Percentiles rank a stretch among this genome's conserved stretches.
These are phyloP conservation scores for Phytopythium delawarense DNA, from an alignment of 352 stramenopile genomes.

Conservation along the genomic window DNA sequence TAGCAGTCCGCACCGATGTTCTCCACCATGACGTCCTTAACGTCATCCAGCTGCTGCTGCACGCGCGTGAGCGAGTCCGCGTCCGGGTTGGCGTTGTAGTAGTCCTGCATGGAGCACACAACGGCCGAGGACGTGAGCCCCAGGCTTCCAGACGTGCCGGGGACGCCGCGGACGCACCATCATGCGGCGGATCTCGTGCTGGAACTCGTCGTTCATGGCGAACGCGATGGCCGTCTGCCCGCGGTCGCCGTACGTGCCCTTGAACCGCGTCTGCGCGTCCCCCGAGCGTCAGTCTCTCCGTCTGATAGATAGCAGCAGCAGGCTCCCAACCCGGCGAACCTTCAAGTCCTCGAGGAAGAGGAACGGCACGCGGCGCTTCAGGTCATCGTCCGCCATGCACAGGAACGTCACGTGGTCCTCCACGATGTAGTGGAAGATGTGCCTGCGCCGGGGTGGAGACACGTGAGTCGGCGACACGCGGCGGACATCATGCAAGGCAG, in stretches of 20 bases:
- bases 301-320: not conserved
- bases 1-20: constrained; percentile 88
- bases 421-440: constrained; percentile 96
- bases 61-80: constrained; percentile 91
- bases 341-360: constrained; percentile 98
- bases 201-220: constrained; percentile 97
- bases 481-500: not conserved
- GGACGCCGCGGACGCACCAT: constrained; percentile 61
- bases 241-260: constrained; percentile 71
- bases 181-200: constrained; percentile 90
- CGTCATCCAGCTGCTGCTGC: constrained; percentile 96
- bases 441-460: constrained; percentile 14
- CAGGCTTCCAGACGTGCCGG: not conserved
- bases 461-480: no score
- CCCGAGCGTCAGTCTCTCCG: not conserved
- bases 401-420: constrained; percentile 96
- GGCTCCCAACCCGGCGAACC: constrained; percentile 8
- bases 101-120: constrained; percentile 33
- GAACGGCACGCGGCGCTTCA: constrained; percentile 96
- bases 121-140: not conserved
- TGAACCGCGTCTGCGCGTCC: constrained; percentile 60
- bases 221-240: constrained; percentile 94
- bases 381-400: constrained; percentile 96
- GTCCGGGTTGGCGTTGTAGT: constrained; percentile 86
- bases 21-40: constrained; percentile 98